phyloP scores from a whole-genome alignment of 257 asterid species.

The Paraleonurus japonicus region DNA sequence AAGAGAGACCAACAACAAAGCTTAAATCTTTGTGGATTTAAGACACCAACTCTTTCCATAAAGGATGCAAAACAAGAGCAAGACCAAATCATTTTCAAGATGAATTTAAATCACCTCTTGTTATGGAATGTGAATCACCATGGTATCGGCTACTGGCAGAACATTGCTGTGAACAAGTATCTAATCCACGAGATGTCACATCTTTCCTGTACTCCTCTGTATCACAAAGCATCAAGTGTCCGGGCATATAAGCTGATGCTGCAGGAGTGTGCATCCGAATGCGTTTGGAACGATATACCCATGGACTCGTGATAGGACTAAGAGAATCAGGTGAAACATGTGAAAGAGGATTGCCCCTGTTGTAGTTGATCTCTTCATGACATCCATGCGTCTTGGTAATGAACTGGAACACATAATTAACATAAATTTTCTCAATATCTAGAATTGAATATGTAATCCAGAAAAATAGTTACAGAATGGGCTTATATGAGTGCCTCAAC shows the following conservation, averaged over 20 bases:
- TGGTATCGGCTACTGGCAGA: conserved; percentile 14
- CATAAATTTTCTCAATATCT: not conserved
- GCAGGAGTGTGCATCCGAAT: conserved; percentile 25
- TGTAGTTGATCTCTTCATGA: conserved; percentile 32
- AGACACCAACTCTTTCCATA: conserved; percentile 3
- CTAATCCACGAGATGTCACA: conserved; percentile 25
- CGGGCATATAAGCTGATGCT: conserved; percentile 24
- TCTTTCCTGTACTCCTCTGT: conserved; percentile 32
- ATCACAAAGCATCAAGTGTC: conserved; percentile 7
- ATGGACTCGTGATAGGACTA: conserved; percentile 24
- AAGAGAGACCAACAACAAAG: not conserved
- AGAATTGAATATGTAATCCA: not conserved
- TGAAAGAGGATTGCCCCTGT: conserved; percentile 28
- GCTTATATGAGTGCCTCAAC: conserved; percentile 32
- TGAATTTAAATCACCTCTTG: conserved; percentile 30
- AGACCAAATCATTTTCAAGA: not conserved
- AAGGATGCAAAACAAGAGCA: not conserved
- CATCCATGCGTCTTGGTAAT: conserved; percentile 30
- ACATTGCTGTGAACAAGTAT: conserved; percentile 28
- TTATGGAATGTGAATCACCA: conserved; percentile 17
- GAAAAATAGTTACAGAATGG: conserved; percentile 11
- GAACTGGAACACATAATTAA: conserved; percentile 31
- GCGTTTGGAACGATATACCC: conserved; percentile 25
- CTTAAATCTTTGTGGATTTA: not conserved
- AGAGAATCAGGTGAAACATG: conserved; percentile 36